phyloP scores from a whole-genome alignment of 2,329 filamentous ascomycete genomes.

The Zarea fungicola region DNA sequence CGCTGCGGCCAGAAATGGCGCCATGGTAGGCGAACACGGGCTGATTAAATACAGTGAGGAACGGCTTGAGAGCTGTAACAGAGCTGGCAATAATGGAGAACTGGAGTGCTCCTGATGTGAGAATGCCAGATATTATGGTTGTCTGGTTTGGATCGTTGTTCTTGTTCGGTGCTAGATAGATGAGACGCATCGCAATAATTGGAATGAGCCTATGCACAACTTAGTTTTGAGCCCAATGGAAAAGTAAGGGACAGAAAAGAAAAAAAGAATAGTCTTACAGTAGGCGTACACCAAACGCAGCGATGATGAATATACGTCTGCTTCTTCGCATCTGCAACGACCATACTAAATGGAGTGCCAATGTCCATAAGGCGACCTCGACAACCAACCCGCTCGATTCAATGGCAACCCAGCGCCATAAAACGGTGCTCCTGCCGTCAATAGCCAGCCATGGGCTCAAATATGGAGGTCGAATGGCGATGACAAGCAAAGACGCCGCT shows the following conservation, averaged over 20 bases:
- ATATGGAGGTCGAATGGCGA: background rate
- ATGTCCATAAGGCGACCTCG: slow-evolving; percentile 10
- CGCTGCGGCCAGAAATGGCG: background rate
- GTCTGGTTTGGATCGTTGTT: slow-evolving; percentile 3
- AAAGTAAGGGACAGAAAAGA: too few relatives aligned
- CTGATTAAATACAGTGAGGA: slow-evolving; percentile 11
- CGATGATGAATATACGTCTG: slow-evolving; percentile 9
- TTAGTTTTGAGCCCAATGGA: too few relatives aligned
- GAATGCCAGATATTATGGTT: slow-evolving; percentile 9
- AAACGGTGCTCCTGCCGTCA: background rate
- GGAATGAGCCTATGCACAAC: background rate
- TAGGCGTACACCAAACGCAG: slow-evolving; percentile 11
- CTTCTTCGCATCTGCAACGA: slow-evolving; percentile 8
- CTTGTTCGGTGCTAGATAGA: slow-evolving; percentile 1
- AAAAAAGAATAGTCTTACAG: too few relatives aligned
- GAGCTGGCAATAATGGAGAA: slow-evolving; percentile 12
- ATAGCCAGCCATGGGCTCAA: background rate
- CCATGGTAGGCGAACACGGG: background rate
- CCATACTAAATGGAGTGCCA: slow-evolving; percentile 12
- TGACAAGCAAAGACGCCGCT: background rate
- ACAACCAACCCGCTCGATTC: slow-evolving; percentile 9
- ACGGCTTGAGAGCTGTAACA: slow-evolving; percentile 12
- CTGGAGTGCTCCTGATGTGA: slow-evolving; percentile 11
- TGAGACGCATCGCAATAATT: slow-evolving; percentile 2
- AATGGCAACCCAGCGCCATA: slow-evolving; percentile 9